Evolutionary conservation across 352 stramenopile genomes (phyloP).

Genomic region (Globisporangium echinulatum): DNA sequence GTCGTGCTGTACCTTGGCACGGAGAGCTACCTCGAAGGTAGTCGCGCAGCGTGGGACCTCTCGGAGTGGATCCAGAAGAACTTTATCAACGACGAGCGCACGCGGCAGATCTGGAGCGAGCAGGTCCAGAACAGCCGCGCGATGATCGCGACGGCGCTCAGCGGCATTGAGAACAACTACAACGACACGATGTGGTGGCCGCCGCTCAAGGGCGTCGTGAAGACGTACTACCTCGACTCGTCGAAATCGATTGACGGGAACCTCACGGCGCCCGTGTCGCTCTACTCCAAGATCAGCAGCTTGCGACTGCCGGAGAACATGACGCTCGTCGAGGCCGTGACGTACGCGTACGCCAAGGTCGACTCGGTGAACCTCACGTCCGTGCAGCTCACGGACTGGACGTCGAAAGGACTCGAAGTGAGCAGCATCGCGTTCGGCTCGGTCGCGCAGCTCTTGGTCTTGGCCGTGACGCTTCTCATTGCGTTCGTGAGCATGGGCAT

Average conservation of each 20-base stretch:
- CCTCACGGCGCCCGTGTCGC: slow-evolving; percentile 28
- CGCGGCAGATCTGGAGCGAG: slow-evolving; percentile 74
- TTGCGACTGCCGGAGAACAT: slow-evolving; percentile 66
- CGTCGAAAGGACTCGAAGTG: slow-evolving; percentile 76
- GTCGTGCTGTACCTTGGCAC: slow-evolving; percentile 80
- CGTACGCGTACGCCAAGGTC: slow-evolving; percentile 78
- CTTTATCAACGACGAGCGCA: slow-evolving; percentile 85
- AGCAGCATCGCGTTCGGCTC: slow-evolving; percentile 79
- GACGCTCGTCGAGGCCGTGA: slow-evolving; percentile 68
- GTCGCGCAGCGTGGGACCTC: slow-evolving; percentile 58
- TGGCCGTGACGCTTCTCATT: slow-evolving; percentile 72
- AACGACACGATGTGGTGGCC: slow-evolving; percentile 89
- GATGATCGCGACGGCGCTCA: slow-evolving; percentile 76
- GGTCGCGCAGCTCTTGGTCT: slow-evolving; percentile 71
- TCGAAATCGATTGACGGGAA: slow-evolving; percentile 54
- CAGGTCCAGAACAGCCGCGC: slow-evolving; percentile 76
- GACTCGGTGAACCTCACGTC: slow-evolving; percentile 82
- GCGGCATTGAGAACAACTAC: slow-evolving; percentile 79
- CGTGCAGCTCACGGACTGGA: slow-evolving; percentile 82
- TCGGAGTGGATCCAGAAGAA: slow-evolving; percentile 81
- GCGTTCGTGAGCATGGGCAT: slow-evolving; percentile 84
- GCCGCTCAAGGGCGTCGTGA: slow-evolving; percentile 72
- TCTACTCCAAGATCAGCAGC: slow-evolving; percentile 44
- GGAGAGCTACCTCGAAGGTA: slow-evolving; percentile 85
- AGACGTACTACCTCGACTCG: slow-evolving; percentile 74